phyloP scores from a whole-genome alignment of 1,284 basidiomycete species.

The Puccinia hordei region DNA sequence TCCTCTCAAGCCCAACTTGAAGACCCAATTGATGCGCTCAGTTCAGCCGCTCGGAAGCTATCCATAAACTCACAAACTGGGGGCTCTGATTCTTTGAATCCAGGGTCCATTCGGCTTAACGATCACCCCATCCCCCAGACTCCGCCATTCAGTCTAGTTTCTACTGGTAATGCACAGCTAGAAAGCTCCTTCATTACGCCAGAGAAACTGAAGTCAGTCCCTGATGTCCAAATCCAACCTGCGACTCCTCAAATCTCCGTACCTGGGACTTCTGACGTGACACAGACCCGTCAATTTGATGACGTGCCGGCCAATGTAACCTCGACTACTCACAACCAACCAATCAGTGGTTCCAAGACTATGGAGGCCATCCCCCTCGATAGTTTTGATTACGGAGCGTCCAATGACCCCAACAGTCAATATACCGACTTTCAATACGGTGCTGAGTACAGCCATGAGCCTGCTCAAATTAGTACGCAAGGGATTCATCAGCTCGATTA shows the following conservation, averaged over 20 bases:
- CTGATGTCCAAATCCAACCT: conserved; percentile 44
- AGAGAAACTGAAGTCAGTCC: conserved; percentile 31
- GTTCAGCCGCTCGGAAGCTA: conserved; percentile 34
- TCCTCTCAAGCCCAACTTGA: conserved; percentile 1
- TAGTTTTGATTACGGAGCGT: conserved; percentile 10
- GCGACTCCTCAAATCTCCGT: conserved; percentile 43
- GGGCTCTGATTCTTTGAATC: conserved; percentile 8
- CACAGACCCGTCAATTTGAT: conserved; percentile 23
- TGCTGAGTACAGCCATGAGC: background rate
- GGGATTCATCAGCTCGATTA: background rate
- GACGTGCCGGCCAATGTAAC: conserved; percentile 33
- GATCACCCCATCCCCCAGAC: background rate
- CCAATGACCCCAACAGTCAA: conserved; percentile 10
- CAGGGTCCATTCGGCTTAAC: background rate
- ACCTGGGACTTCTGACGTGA: background rate
- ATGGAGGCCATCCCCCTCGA: background rate
- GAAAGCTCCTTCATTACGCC: conserved; percentile 4
- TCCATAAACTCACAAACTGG: conserved; percentile 1
- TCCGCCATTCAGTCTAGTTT: background rate
- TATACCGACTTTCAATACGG: conserved; percentile 4
- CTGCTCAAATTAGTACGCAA: conserved; percentile 12
- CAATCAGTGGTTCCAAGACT: background rate
- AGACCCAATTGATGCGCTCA: conserved; percentile 31
- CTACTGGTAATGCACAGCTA: background rate
- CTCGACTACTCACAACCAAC: conserved; percentile 8